A percentile compares a stretch with the other conserved stretches of the same genome.
These are phyloP conservation scores for Narthecium ossifragum DNA, from an alignment of 106 monocot genomes.

Conservation along the genomic window DNA sequence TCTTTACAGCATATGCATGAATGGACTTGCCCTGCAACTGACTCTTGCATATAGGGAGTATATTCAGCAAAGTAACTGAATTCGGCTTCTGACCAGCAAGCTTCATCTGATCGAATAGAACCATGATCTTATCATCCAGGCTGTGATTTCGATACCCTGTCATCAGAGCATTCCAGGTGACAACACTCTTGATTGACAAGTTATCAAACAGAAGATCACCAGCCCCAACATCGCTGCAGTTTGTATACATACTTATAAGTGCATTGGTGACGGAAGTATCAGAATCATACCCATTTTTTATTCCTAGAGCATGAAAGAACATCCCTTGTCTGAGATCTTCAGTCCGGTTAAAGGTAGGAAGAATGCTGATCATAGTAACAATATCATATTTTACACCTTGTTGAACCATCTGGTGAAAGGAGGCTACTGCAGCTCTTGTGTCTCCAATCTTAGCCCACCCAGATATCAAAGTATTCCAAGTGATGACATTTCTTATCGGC, in stretches of 20 bases:
- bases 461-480: slow-evolving; percentile 69
- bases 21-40: slow-evolving; percentile 41
- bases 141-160: slow-evolving; percentile 45
- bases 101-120: slow-evolving; percentile 37
- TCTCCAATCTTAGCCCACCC: slow-evolving; percentile 28
- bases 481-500: slow-evolving; percentile 28
- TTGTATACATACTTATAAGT: slow-evolving; percentile 62
- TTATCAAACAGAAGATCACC: slow-evolving; percentile 28
- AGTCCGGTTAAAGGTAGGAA: slow-evolving; percentile 20
- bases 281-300: slow-evolving; percentile 37
- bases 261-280: slow-evolving; percentile 54
- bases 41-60: slow-evolving; percentile 35
- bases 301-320: slow-evolving; percentile 38
- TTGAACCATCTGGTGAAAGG: slow-evolving; percentile 28
- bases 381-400: slow-evolving; percentile 38
- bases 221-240: slow-evolving; percentile 23
- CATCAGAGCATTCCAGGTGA: slow-evolving; percentile 65
- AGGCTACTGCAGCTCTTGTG: slow-evolving; percentile 7
- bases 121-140: slow-evolving; percentile 23
- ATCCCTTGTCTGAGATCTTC: slow-evolving; percentile 27
- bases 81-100: slow-evolving; percentile 28
- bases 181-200: slow-evolving; percentile 18
- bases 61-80: slow-evolving; percentile 46
- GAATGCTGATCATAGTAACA: slow-evolving; percentile 50
- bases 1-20: slow-evolving; percentile 52